A percentile compares a stretch with the other conserved stretches of the same genome.
These are phyloP conservation scores for Globisporangium ultimum DNA, from an alignment of 352 stramenopile genomes.

Conservation along the genomic window DNA sequence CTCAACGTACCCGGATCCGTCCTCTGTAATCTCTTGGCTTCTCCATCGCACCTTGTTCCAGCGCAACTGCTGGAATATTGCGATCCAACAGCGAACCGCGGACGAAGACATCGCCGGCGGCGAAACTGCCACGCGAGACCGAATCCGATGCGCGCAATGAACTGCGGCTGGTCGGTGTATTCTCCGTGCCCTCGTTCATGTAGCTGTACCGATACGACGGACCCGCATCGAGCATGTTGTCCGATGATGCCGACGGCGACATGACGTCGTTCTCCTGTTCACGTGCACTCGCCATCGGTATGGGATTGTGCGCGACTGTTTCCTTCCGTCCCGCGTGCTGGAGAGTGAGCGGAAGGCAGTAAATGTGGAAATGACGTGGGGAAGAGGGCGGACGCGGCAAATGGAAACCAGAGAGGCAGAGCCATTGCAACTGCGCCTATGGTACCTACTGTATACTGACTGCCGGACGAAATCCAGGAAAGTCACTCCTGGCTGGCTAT, in stretches of 20 bases:
- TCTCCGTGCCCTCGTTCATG: conserved; percentile 10
- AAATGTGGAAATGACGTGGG: background rate
- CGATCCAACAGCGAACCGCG: conserved; percentile 20
- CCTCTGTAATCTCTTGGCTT: conserved; percentile 19
- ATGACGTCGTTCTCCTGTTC: background rate
- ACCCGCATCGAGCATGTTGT: background rate
- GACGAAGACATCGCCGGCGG: conserved; percentile 15
- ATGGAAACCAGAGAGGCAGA: background rate
- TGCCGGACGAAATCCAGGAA: too few species aligned
- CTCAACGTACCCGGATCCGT: conserved; percentile 16
- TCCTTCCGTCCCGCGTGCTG: background rate
- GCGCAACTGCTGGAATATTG: conserved; percentile 15
- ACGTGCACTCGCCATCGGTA: background rate
- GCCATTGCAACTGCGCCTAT: too few species aligned
- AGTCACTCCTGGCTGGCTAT: too few species aligned
- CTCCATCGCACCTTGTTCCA: conserved; percentile 6
- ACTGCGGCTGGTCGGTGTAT: conserved; percentile 1
- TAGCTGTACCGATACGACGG: conserved; percentile 18
- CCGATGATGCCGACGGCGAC: background rate
- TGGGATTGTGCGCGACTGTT: background rate
- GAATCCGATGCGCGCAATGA: conserved; percentile 4
- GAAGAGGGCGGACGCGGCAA: background rate
- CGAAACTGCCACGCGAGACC: background rate
- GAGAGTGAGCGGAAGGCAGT: background rate
- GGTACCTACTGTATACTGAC: too few species aligned